Percentiles rank a stretch among this genome's conserved stretches.
Conservation (phyloP, 345 rosid species). For the Salix viminalis region DNA sequence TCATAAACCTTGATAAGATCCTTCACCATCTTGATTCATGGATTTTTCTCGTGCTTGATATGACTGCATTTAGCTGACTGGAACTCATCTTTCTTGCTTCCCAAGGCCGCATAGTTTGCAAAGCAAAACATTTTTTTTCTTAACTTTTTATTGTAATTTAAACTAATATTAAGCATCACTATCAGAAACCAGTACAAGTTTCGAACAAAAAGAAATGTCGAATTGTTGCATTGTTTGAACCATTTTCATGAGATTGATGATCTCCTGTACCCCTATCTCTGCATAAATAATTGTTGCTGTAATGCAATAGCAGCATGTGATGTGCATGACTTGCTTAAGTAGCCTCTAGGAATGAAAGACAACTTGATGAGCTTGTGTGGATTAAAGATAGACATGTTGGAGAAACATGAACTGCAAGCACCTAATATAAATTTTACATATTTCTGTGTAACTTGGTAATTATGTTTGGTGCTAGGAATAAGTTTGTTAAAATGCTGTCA, state of each 20-base stretch:
- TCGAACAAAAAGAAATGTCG: not conserved
- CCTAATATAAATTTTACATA: not conserved
- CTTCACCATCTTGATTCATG: not conserved
- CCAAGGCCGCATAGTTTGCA: not conserved
- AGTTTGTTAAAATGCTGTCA: not conserved
- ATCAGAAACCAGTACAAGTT: not conserved
- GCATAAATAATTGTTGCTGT: not conserved
- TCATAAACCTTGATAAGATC: not conserved
- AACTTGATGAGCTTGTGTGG: not conserved
- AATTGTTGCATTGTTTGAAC: not conserved
- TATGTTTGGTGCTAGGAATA: not conserved
- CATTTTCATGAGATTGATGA: not conserved
- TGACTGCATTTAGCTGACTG: not conserved
- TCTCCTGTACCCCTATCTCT: not conserved
- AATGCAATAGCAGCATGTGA: not conserved
- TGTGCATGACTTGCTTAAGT: not conserved
- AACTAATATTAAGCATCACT: not conserved
- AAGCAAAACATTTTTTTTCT: not conserved
- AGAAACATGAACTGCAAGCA: not conserved
- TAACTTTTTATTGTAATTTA: not conserved
- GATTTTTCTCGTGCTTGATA: not conserved
- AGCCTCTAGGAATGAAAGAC: not conserved
- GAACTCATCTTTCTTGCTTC: not conserved
- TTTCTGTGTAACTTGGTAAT: not conserved
- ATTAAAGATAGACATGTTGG: not conserved